Evolutionary conservation across 768 basidiomycete genomes (phyloP).

Genomic region (Boletus subcaerulescens): DNA sequence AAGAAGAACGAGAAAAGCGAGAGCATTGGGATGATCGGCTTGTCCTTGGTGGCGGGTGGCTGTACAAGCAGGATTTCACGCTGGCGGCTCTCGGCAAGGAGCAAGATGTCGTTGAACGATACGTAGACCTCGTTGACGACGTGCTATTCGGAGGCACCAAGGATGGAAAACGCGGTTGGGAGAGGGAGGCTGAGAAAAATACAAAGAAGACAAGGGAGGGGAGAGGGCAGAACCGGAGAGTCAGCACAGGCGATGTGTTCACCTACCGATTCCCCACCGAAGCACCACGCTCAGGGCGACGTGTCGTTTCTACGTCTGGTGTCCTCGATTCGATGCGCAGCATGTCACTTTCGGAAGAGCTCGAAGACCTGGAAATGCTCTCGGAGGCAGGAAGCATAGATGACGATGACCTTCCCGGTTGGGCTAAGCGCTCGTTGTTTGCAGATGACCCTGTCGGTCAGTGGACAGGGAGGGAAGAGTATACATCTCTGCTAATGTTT

Average conservation of each 20-base stretch:
- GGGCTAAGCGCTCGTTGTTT: conserved; percentile 67
- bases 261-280: conserved; percentile 21
- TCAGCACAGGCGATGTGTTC: conserved; percentile 31
- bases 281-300: conserved; percentile 31
- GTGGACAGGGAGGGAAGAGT: conserved; percentile 19
- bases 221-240: conserved; percentile 35
- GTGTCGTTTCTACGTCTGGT: conserved; percentile 56
- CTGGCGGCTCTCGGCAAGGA: conserved; percentile 57
- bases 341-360: conserved; percentile 53
- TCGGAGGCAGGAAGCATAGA: conserved; percentile 46
- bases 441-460: conserved; percentile 56
- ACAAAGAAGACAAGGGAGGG: conserved; percentile 42
- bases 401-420: conserved; percentile 71
- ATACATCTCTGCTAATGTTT: conserved; percentile 1
- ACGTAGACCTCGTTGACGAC: conserved; percentile 77
- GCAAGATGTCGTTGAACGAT: conserved; percentile 51
- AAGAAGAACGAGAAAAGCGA: conserved; percentile 52
- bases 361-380: conserved; percentile 49
- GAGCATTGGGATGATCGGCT: conserved; percentile 82
- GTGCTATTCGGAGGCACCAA: conserved; percentile 67
- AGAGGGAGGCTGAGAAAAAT: conserved; percentile 43
- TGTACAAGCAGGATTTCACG: conserved; percentile 67
- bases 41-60: conserved; percentile 78
- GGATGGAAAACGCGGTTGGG: conserved; percentile 47
- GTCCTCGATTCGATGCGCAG: conserved; percentile 52